Evolutionary conservation across 1,139 yeast genomes (phyloP).

Genomic region (Scheffersomyces insectosa): DNA sequence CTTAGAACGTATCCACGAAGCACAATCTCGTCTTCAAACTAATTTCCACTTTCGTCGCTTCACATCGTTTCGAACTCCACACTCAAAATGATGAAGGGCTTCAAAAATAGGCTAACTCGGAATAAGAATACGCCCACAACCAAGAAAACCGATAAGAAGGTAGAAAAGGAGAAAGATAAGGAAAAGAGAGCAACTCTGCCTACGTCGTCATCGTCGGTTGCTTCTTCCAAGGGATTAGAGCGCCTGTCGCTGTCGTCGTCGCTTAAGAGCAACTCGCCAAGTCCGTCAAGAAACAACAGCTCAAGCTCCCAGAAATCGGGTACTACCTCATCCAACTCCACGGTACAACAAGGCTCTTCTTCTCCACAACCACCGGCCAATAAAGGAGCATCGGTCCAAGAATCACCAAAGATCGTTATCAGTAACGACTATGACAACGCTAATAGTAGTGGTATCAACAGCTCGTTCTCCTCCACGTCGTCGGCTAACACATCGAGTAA

Average conservation of each 20-base stretch:
- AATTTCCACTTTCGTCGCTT: too few species aligned
- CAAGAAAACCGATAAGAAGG: slow-evolving; percentile 39
- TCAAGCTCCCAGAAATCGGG: slow-evolving; percentile 29
- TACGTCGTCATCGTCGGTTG: slow-evolving; percentile 11
- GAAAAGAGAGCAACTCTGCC: slow-evolving; percentile 9
- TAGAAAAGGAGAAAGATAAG: slow-evolving; percentile 18
- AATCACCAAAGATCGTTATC: slow-evolving; percentile 33
- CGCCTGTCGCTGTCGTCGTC: slow-evolving; percentile 18
- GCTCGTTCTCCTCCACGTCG: too few species aligned
- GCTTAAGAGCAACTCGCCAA: slow-evolving; percentile 33
- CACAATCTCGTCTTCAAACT: too few species aligned
- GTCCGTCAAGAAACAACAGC: slow-evolving; percentile 36
- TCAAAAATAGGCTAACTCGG: slow-evolving; percentile 50
- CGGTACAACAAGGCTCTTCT: slow-evolving; percentile 4
- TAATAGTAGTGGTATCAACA: neutral
- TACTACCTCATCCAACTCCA: slow-evolving; percentile 15
- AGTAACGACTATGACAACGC: slow-evolving; percentile 17
- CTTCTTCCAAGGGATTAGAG: slow-evolving; percentile 6
- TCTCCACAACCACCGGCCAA: slow-evolving; percentile 16
- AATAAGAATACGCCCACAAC: slow-evolving; percentile 40
- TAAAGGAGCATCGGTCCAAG: slow-evolving; percentile 10
- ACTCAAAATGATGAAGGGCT: slow-evolving; percentile 51
- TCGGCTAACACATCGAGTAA: slow-evolving; percentile 4
- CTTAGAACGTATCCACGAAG: too few species aligned
- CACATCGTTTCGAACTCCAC: too few species aligned